Percentiles rank a stretch among this genome's conserved stretches.
These are phyloP conservation scores for Hygrocybe coccinea DNA, from an alignment of 768 basidiomycete species.

Conservation along the genomic window DNA sequence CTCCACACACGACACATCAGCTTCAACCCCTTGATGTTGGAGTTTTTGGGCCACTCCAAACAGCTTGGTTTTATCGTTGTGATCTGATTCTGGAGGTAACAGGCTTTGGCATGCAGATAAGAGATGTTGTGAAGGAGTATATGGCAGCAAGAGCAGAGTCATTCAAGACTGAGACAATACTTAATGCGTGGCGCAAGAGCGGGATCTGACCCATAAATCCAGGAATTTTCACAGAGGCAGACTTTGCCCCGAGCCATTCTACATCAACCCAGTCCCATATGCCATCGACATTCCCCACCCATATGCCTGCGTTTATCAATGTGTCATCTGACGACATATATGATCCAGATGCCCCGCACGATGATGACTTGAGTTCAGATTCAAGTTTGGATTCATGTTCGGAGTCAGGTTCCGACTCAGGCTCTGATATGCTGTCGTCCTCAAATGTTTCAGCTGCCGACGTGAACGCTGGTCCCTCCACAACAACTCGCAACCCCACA, in stretches of 20 bases:
- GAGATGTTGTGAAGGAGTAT: slow-evolving; percentile 3
- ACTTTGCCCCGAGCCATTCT: slow-evolving; percentile 13
- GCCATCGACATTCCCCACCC: slow-evolving; percentile 8
- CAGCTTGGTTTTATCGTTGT: slow-evolving; percentile 18
- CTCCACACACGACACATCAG: slow-evolving; percentile 34
- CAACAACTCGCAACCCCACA: neutral
- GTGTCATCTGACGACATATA: slow-evolving; percentile 14
- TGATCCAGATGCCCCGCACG: neutral
- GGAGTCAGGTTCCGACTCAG: neutral
- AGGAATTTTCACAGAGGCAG: slow-evolving; percentile 8
- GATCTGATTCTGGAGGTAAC: slow-evolving; percentile 16
- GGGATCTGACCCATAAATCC: slow-evolving; percentile 22
- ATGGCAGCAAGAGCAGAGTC: slow-evolving; percentile 10
- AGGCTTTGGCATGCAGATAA: slow-evolving; percentile 13
- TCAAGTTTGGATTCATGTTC: neutral
- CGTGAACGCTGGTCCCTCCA: too few relatives aligned
- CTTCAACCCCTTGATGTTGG: slow-evolving; percentile 37
- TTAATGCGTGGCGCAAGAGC: slow-evolving; percentile 16
- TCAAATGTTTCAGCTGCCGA: too few relatives aligned
- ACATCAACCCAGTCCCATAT: slow-evolving; percentile 12
- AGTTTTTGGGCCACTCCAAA: slow-evolving; percentile 24
- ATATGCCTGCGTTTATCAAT: slow-evolving; percentile 7
- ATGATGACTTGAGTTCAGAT: neutral
- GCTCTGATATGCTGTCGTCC: too few relatives aligned
- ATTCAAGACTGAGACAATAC: slow-evolving; percentile 17